Conservation (phyloP, 805 yeast genomes). For the Cyberlindnera veronae region DNA sequence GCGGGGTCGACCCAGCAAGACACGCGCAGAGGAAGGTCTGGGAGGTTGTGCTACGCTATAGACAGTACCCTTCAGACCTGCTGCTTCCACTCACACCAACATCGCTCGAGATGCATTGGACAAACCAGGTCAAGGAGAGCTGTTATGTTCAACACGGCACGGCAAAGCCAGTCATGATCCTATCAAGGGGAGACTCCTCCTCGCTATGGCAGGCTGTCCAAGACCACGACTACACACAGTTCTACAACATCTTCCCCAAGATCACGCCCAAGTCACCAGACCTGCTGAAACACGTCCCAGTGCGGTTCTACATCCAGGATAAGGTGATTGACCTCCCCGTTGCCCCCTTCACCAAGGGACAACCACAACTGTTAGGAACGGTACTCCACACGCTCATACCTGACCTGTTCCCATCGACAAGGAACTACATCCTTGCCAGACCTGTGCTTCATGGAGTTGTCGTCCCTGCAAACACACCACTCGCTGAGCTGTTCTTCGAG, state of each 20-base stretch:
- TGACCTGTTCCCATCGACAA: conserved; percentile 41
- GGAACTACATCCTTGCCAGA: conserved; percentile 34
- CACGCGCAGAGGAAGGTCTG: conserved; percentile 33
- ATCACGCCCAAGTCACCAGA: conserved; percentile 19
- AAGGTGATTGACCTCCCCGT: conserved; percentile 35
- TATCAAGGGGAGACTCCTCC: conserved; percentile 60
- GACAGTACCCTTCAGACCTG: conserved; percentile 41
- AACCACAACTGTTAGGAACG: conserved; percentile 32
- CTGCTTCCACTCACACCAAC: conserved; percentile 37
- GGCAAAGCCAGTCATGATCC: conserved; percentile 75
- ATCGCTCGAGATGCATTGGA: conserved; percentile 51
- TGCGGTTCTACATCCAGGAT: conserved; percentile 42
- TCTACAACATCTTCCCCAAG: conserved; percentile 18
- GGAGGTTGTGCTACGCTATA: conserved; percentile 41
- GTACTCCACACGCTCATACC: conserved; percentile 41
- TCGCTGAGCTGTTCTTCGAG: conserved; percentile 43
- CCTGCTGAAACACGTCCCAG: conserved; percentile 40
- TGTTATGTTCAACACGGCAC: conserved; percentile 72
- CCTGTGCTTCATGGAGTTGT: conserved; percentile 56
- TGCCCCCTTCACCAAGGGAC: conserved; percentile 6
- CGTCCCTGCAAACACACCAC: conserved; percentile 41
- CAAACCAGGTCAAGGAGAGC: conserved; percentile 80
- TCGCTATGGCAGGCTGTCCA: conserved; percentile 53
- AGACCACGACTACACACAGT: conserved; percentile 32
- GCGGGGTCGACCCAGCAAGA: conserved; percentile 34